These are phyloP conservation scores for Chlamydomonas eustigma DNA, from an alignment of 139 green algal species.

Conservation along the genomic window DNA sequence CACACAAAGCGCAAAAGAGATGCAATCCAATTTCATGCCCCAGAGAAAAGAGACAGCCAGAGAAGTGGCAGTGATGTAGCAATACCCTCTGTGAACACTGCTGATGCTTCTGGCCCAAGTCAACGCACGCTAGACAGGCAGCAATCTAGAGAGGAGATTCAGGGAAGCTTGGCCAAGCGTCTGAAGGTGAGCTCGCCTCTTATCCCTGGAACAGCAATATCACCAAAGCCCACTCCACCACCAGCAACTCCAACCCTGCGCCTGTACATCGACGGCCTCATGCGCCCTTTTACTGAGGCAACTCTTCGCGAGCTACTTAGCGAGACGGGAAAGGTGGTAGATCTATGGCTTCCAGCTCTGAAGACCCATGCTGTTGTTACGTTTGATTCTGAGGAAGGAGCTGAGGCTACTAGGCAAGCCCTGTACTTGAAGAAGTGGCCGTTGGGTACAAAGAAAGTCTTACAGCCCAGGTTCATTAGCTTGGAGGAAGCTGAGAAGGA, in stretches of 20 bases:
- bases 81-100: no score
- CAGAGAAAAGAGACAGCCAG: not conserved
- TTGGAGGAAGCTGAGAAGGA: slow-evolving; percentile 6
- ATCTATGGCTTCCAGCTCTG: slow-evolving; percentile 82
- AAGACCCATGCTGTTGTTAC: slow-evolving; percentile 71
- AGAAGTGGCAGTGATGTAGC: slow-evolving; percentile 3
- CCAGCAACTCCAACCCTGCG: slow-evolving; percentile 20
- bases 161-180: not conserved
- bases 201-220: not conserved
- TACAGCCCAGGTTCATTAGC: slow-evolving; percentile 2
- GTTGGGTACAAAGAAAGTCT: not conserved
- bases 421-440: not conserved
- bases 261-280: slow-evolving; percentile 73
- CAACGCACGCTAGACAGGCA: no score
- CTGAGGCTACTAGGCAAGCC: slow-evolving; percentile 47
- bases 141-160: not conserved
- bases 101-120: no score
- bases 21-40: slow-evolving; percentile 5
- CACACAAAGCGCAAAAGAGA: not conserved
- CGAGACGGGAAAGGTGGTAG: slow-evolving; percentile 44
- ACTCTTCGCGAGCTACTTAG: slow-evolving; percentile 44
- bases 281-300: slow-evolving; percentile 69
- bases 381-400: slow-evolving; percentile 49
- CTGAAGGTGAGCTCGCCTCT: not conserved
- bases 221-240: not conserved